These are phyloP conservation scores for Marvania coccoides DNA, from an alignment of 139 green algal species.

Conservation along the genomic window DNA sequence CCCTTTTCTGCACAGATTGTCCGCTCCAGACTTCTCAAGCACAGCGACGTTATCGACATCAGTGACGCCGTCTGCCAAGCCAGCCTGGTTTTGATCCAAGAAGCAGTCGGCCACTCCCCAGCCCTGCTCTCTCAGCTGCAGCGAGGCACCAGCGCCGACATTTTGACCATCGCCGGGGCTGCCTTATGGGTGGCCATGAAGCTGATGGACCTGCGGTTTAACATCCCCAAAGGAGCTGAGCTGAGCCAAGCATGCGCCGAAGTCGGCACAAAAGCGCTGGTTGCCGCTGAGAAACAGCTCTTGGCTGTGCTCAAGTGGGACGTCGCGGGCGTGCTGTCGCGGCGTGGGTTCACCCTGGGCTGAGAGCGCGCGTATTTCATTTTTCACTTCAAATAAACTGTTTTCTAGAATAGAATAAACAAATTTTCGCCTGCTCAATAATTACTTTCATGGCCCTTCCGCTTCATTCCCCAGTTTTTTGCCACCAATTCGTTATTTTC, in stretches of 20 bases:
- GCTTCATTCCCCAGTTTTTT: too few relatives aligned
- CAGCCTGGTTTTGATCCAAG: not conserved
- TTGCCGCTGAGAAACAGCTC: slow-evolving; percentile 9
- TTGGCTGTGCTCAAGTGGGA: slow-evolving; percentile 11
- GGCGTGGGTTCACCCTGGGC: not conserved
- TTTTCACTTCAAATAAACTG: not conserved
- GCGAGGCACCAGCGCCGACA: too few relatives aligned
- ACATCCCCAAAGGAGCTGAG: slow-evolving; percentile 11
- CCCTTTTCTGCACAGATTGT: too few relatives aligned
- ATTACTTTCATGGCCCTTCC: not conserved
- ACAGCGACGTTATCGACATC: too few relatives aligned
- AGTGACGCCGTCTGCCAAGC: not conserved
- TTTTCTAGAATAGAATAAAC: not conserved
- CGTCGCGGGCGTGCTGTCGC: slow-evolving; percentile 6
- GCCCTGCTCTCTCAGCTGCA: not conserved
- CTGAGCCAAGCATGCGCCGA: slow-evolving; percentile 14
- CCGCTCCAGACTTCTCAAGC: too few relatives aligned
- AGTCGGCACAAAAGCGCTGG: slow-evolving; percentile 1
- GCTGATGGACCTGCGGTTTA: not conserved
- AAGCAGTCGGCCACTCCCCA: not conserved
- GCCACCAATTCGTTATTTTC: too few relatives aligned
- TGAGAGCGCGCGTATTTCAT: not conserved
- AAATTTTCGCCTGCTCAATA: not conserved
- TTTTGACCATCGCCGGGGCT: not conserved
- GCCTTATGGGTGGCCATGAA: slow-evolving; percentile 1